Evolutionary conservation across 2,329 filamentous ascomycete species (phyloP).

Genomic region (Diplocarpon rosae): DNA sequence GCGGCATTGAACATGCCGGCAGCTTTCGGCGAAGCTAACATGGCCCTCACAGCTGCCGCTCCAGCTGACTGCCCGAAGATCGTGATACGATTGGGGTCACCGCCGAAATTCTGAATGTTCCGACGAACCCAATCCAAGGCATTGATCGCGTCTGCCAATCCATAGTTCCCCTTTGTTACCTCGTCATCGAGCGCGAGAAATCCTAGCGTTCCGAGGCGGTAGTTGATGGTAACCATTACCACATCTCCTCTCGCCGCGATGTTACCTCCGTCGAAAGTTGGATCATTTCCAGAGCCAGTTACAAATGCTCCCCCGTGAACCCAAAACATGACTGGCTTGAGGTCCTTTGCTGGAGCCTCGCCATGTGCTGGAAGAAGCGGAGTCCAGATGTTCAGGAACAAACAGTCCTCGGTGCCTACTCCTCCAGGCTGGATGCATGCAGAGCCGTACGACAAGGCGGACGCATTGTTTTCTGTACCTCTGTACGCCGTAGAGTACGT

Average conservation of each 20-base stretch:
- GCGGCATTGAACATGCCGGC: constrained; percentile 16
- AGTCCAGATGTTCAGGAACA: constrained; percentile 43
- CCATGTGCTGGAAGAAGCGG: constrained; percentile 30
- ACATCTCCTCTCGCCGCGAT: constrained; percentile 18
- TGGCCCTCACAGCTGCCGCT: constrained; percentile 23
- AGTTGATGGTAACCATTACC: constrained; percentile 28
- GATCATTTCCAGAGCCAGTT: constrained; percentile 13
- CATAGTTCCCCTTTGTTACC: constrained; percentile 35
- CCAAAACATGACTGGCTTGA: constrained; percentile 27
- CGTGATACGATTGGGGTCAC: constrained; percentile 27
- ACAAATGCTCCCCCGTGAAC: constrained; percentile 27
- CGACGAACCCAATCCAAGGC: constrained; percentile 28
- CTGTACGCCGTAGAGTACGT: constrained; percentile 35
- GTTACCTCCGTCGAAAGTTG: constrained; percentile 18
- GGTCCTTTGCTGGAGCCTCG: constrained; percentile 3
- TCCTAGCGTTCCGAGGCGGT: constrained; percentile 34
- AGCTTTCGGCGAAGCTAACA: constrained; percentile 19
- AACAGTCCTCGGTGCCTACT: constrained; percentile 40
- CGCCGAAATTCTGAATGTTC: constrained; percentile 28
- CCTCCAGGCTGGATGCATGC: constrained; percentile 34
- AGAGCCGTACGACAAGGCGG: constrained; percentile 33
- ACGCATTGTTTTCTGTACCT: constrained; percentile 31
- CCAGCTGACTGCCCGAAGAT: constrained; percentile 38
- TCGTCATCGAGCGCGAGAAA: constrained; percentile 36
- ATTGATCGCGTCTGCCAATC: constrained; percentile 30